Evolutionary conservation across 306 rosid species (phyloP).

Genomic region (Acmispon strigosus): DNA sequence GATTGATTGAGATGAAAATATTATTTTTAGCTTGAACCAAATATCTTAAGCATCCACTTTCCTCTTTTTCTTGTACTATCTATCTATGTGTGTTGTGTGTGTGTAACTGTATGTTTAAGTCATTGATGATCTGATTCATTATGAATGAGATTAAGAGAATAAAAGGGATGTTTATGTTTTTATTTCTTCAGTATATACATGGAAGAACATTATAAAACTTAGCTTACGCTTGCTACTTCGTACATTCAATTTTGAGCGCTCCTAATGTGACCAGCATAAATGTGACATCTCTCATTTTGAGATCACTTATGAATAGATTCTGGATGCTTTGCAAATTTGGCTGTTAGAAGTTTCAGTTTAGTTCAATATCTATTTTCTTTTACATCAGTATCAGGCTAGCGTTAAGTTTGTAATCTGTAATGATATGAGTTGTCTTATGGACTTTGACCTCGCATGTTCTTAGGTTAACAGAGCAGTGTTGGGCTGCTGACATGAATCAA

Average conservation of each 20-base stretch:
- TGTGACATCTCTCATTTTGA: neutral
- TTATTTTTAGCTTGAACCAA: neutral
- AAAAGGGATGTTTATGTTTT: too few species aligned
- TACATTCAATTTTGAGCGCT: neutral
- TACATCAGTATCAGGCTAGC: neutral
- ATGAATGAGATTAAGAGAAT: neutral
- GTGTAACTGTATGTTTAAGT: neutral
- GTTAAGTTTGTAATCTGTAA: neutral
- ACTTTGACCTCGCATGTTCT: constrained; percentile 14
- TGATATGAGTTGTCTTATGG: neutral
- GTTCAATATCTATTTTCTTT: neutral
- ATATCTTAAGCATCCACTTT: neutral
- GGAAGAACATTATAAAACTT: too few species aligned
- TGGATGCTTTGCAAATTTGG: neutral
- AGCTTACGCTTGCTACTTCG: neutral
- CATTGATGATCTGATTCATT: neutral
- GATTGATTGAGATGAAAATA: neutral
- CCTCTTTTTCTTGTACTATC: too few species aligned
- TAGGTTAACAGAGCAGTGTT: constrained; percentile 73
- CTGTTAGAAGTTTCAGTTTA: neutral
- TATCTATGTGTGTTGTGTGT: neutral
- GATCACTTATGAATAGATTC: neutral
- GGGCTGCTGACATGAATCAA: constrained; percentile 63
- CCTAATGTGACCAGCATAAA: neutral
- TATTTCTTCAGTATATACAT: too few species aligned